Conservation (phyloP, 2,329 filamentous ascomycete genomes). For the Fusarium penzigii region DNA sequence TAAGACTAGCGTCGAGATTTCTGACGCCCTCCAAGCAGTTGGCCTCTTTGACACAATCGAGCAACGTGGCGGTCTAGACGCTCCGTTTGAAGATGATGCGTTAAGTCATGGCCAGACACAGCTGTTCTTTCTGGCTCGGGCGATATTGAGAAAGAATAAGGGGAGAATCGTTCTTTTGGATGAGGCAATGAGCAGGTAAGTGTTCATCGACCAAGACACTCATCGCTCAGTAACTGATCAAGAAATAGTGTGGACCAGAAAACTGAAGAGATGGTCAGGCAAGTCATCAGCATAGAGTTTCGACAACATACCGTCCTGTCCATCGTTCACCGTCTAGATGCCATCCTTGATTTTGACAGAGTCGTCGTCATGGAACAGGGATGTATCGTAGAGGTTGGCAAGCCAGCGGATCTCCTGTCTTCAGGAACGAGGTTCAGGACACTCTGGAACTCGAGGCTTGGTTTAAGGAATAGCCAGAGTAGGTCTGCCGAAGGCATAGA, state of each 20-base stretch:
- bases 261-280: conserved; percentile 35
- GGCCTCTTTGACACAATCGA: conserved; percentile 44
- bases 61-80: conserved; percentile 39
- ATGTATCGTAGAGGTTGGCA: conserved; percentile 26
- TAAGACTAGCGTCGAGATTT: conserved; percentile 38
- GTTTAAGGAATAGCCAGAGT: neutral
- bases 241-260: conserved; percentile 33
- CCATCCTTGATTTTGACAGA: conserved; percentile 40
- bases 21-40: conserved; percentile 43
- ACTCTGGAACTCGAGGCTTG: conserved; percentile 31
- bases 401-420: conserved; percentile 24
- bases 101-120: conserved; percentile 51
- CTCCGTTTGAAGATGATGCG: conserved; percentile 33
- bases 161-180: conserved; percentile 47
- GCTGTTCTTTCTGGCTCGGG: conserved; percentile 51
- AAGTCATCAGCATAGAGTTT: conserved; percentile 34
- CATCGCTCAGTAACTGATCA: conserved; percentile 2
- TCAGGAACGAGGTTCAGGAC: conserved; percentile 22
- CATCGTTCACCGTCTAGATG: conserved; percentile 43
- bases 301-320: conserved; percentile 52
- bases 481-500: neutral
- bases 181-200: conserved; percentile 41
- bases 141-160: conserved; percentile 41
- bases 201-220: neutral
- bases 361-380: conserved; percentile 32